A percentile compares a stretch with the other conserved stretches of the same genome.
These are phyloP conservation scores for Phytophthora pinifolia DNA, from an alignment of 352 stramenopile genomes.

Conservation along the genomic window DNA sequence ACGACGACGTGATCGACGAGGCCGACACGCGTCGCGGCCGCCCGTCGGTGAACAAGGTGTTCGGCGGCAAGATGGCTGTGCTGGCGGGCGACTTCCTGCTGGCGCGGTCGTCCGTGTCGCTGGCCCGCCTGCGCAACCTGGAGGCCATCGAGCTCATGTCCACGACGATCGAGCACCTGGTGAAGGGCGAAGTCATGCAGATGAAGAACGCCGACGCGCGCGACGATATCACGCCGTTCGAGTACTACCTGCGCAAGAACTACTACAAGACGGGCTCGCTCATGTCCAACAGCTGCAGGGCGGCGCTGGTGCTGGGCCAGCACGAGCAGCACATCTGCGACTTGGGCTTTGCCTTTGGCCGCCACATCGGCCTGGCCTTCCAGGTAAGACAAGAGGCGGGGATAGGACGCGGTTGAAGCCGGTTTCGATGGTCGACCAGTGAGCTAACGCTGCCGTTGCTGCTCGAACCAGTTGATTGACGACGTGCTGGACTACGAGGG, in stretches of 20 bases:
- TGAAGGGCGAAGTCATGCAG: slow-evolving; percentile 99
- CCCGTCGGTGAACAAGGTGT: slow-evolving; percentile 95
- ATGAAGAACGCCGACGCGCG: slow-evolving; percentile 89
- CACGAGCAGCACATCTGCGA: slow-evolving; percentile 83
- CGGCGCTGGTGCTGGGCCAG: slow-evolving; percentile 91
- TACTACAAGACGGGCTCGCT: slow-evolving; percentile 99
- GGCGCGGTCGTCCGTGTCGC: slow-evolving; percentile 93
- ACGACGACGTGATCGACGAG: slow-evolving; percentile 99
- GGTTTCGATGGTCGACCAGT: slow-evolving; percentile 18
- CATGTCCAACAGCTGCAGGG: slow-evolving; percentile 97
- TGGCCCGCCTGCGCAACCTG: slow-evolving; percentile 94
- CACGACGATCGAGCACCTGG: slow-evolving; percentile 98
- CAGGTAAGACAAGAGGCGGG: slow-evolving; percentile 75
- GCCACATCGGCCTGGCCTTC: slow-evolving; percentile 97
- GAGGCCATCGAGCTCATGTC: slow-evolving; percentile 98
- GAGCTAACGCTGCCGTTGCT: slow-evolving; percentile 9
- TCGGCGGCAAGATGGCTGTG: slow-evolving; percentile 99
- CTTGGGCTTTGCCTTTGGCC: slow-evolving; percentile 95
- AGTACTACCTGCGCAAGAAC: slow-evolving; percentile 98
- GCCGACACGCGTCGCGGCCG: slow-evolving; percentile 94
- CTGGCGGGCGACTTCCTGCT: slow-evolving; percentile 98
- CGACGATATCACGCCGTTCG: slow-evolving; percentile 83
- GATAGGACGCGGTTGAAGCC: slow-evolving; percentile 2
- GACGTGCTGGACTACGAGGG: slow-evolving; percentile 99
- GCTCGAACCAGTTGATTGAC: slow-evolving; percentile 89